Evolutionary conservation across 2,329 filamentous ascomycete species (phyloP).

Genomic region (Penicillium carneum): DNA sequence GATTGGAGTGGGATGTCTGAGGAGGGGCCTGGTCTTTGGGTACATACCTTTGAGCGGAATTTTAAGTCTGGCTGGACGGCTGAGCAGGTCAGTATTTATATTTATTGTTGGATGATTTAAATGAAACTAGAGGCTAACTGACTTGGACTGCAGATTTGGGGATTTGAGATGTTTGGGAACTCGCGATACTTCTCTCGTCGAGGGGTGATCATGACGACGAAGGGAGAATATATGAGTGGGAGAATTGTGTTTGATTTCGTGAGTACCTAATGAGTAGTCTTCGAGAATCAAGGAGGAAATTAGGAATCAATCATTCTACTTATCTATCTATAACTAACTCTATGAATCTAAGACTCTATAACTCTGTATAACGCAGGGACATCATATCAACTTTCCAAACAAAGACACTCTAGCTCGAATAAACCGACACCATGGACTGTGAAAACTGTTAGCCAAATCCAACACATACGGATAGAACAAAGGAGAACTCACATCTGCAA

Average conservation of each 20-base stretch:
- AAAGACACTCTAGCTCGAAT: constrained; percentile 27
- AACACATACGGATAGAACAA: not conserved
- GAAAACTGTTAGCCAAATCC: constrained; percentile 11
- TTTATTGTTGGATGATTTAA: too few species aligned
- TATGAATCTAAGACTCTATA: not conserved
- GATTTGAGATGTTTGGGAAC: constrained; percentile 9
- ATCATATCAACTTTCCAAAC: not conserved
- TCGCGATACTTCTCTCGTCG: constrained; percentile 12
- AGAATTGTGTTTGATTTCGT: constrained; percentile 13
- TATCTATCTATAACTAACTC: not conserved
- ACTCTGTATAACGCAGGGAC: constrained; percentile 1
- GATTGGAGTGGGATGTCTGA: not conserved
- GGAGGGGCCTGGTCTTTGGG: not conserved
- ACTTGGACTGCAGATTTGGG: constrained; percentile 7
- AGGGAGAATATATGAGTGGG: constrained; percentile 6
- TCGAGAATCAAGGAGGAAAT: not conserved
- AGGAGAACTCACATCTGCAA: constrained; percentile 41
- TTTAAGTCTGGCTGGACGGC: constrained; percentile 7
- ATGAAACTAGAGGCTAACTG: too few species aligned
- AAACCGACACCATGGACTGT: constrained; percentile 46
- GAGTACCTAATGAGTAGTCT: not conserved
- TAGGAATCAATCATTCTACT: not conserved
- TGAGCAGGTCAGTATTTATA: not conserved
- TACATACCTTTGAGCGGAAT: constrained; percentile 15
- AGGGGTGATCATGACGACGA: constrained; percentile 1